Evolutionary conservation across 192 early-diverging fungal genomes (phyloP), one percentile per base, ranked within the genome.

Genomic region (Coemansia sp.): DNA sequence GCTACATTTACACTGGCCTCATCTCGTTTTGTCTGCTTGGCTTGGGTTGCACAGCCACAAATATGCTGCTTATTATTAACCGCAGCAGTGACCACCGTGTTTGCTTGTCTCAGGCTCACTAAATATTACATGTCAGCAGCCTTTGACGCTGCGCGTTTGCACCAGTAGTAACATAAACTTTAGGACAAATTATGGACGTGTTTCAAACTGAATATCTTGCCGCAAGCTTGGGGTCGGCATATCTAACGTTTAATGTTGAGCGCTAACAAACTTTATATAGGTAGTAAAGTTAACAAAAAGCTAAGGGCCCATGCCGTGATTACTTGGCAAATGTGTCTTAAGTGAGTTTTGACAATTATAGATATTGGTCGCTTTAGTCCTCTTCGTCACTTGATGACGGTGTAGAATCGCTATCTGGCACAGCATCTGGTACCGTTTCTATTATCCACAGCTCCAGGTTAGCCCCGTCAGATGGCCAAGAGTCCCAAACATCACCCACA

Each of bases 1-100:
- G 75, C 1, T 72, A 65, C 12, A 65, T 71, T 0, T 78, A 78
- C 47, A 70, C 75, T 6, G 75, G 75, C 9, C 51, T 78, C 10
- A 62, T 72, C 39, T 51, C 65, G 3, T 58, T 69, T 21, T 69
- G 65, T 50, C 43, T 78, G 10, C 47, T 78, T 27, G 66, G 67
- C 15, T 17, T 78, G 35, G 63, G 55, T 12, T 49, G 66, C n/a
- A 69, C 65, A n/a, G 56, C 55, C 17, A 57, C 66, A 0, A 70
- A 63, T 5, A 38, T 58, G 22, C 56, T 78, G 43, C 70, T 72
- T 7, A 38, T 72, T 0, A 65, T 68, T n/a, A 60, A 72, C 22
- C 66, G 66, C 27, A 62, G 35, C 39, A 39, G 66, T 22, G 63
- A 72, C 9, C 49, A 66, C 43, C 52, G 75, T 11, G 9, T 72